Base-by-base conservation (phyloP, 2,329 filamentous ascomycete genomes). In the Thielaviopsis populi region DNA sequence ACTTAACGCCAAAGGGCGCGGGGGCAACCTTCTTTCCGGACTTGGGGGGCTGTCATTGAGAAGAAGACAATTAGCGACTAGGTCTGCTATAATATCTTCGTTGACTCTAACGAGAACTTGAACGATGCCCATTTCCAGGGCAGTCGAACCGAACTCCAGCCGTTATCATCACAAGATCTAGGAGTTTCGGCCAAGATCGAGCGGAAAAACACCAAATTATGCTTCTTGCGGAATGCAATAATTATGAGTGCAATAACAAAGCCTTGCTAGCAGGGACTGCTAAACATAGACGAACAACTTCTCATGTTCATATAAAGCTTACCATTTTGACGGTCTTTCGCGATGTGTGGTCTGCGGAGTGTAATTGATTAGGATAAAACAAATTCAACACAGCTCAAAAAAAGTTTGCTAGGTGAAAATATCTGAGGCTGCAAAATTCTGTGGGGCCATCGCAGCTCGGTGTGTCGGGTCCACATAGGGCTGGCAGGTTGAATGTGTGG, bases 1-100 rank as follows among this genome's bases (percentile, higher is more conserved):
- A 96, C 75, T 86, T 84, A 82, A 91, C 86, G 76, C 91, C 89
- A 86, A 95, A 96, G 78, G 94, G 94, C 81, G 94, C 91, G 77
- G 94, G 83, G 74, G 94, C 94, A 80, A 89, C 87, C 85, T 96
- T 97, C 89, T 96, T 97, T 83, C 91, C 91, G 75, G 82, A 77
- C 83, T 97, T 99, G 77, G 92, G 89, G 88, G 94, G 90, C 94
- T 97, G 83, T 97, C 91, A 97, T 97, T 94, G 92, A 97, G 92
- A 90, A 95, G 63, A 91, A 94, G 88, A 95, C 66, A 65, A 90
- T 95, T 88, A 96, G 91, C 87, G 79, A 83, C 81, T 84, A 83
- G 86, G 83, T 86, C 86, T 81, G 85, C 84, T 79, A 78, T 79
- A 80, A 77, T 75, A 82, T 88, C 87, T 90, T 88, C 63, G 59